These are phyloP conservation scores for Neofusicoccum umdonicola DNA, from an alignment of 2,329 filamentous ascomycete species.

Conservation along the genomic window DNA sequence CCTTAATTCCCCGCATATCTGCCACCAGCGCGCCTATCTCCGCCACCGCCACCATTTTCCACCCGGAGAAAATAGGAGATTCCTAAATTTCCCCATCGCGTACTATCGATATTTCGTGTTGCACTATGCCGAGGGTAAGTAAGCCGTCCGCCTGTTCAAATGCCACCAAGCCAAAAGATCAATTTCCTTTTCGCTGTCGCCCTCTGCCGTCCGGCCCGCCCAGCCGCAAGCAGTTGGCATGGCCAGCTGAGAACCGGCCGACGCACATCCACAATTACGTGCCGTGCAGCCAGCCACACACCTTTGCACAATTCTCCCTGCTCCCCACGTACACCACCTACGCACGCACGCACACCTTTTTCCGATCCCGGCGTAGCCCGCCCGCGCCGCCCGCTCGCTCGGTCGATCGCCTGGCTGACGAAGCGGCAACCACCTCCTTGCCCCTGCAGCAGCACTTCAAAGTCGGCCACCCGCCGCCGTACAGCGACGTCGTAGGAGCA, in stretches of 20 bases:
- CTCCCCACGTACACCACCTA: too few species aligned
- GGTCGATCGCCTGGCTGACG: neutral
- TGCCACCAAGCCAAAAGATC: neutral
- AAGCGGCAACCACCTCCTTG: neutral
- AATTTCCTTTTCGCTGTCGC: too few species aligned
- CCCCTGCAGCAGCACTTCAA: conserved; percentile 4
- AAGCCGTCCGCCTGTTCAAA: neutral
- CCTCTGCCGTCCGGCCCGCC: too few species aligned
- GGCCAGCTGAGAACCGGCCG: too few species aligned
- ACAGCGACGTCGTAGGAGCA: neutral
- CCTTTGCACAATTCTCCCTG: too few species aligned
- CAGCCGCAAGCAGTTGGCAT: too few species aligned
- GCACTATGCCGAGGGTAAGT: neutral
- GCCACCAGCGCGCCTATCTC: neutral
- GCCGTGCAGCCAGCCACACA: too few species aligned
- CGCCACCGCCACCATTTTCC: neutral
- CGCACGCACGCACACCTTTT: neutral
- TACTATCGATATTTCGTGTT: neutral
- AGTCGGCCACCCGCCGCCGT: conserved; percentile 2
- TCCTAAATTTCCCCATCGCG: neutral
- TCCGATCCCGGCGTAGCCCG: too few species aligned
- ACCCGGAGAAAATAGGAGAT: neutral
- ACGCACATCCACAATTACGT: too few species aligned
- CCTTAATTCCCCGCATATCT: neutral
- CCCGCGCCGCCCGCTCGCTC: too few species aligned